These are phyloP conservation scores for Cymodocea nodosa DNA, from an alignment of 116 monocot species.

Conservation along the genomic window DNA sequence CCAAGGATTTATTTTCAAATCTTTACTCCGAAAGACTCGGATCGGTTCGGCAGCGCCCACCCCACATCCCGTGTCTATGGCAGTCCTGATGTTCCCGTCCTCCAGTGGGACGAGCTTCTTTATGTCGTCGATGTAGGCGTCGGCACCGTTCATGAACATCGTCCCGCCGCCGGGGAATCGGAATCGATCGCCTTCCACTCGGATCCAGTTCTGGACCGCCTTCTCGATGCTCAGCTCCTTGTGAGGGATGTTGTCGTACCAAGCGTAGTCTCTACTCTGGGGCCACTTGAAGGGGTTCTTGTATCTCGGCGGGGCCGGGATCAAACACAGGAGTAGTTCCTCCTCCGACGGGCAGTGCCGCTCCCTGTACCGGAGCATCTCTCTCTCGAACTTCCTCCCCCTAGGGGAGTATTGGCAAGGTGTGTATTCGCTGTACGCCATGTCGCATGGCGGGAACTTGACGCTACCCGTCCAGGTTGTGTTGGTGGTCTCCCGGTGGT, in stretches of 20 bases:
- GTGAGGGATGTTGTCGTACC: slow-evolving; percentile 78
- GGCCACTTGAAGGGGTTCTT: slow-evolving; percentile 87
- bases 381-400: slow-evolving; percentile 39
- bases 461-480: neutral
- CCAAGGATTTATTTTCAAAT: neutral
- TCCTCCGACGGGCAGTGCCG: slow-evolving; percentile 56
- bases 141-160: slow-evolving; percentile 68
- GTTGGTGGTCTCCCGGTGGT: slow-evolving; percentile 51
- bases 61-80: slow-evolving; percentile 77
- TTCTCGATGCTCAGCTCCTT: slow-evolving; percentile 75
- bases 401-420: slow-evolving; percentile 64
- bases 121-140: slow-evolving; percentile 71
- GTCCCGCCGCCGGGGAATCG: slow-evolving; percentile 72
- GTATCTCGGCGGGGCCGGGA: slow-evolving; percentile 68
- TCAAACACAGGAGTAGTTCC: slow-evolving; percentile 42
- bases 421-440: slow-evolving; percentile 57
- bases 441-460: slow-evolving; percentile 31
- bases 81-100: slow-evolving; percentile 58
- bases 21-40: too few species aligned
- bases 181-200: slow-evolving; percentile 54
- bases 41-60: slow-evolving; percentile 8
- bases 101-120: slow-evolving; percentile 42
- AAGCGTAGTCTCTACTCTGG: slow-evolving; percentile 59
- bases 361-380: slow-evolving; percentile 50
- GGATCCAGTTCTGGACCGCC: slow-evolving; percentile 85